phyloP scores from a whole-genome alignment of 2,329 filamentous ascomycete genomes.

The Fusarium pininemorale region DNA sequence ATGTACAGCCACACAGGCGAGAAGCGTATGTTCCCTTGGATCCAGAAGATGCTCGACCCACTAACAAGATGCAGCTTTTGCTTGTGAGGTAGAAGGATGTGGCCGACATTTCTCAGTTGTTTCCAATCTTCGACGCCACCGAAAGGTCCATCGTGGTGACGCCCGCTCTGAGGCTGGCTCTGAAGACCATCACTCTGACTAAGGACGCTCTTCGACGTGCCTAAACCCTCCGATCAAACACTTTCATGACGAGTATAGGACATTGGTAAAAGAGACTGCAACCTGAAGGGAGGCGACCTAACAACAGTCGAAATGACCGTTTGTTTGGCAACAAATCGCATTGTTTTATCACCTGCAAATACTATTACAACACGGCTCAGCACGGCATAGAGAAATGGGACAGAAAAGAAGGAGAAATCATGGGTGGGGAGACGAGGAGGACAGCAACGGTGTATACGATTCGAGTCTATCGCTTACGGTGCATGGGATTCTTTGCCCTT shows the following conservation, averaged over 20 bases:
- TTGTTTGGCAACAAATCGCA: conserved; percentile 26
- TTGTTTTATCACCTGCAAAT: conserved; percentile 37
- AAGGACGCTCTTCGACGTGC: conserved; percentile 29
- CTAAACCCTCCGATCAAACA: background rate
- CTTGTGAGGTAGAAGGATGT: conserved; percentile 93
- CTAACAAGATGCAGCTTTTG: conserved; percentile 72
- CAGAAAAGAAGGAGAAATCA: conserved; percentile 38
- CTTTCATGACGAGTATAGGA: conserved; percentile 10
- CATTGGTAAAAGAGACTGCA: background rate
- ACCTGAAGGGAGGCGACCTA: conserved; percentile 4
- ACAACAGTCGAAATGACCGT: conserved; percentile 10
- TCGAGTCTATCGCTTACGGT: conserved; percentile 43
- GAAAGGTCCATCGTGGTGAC: conserved; percentile 88
- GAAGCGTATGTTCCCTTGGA: conserved; percentile 77
- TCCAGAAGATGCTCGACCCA: background rate
- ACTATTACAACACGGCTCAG: conserved; percentile 39
- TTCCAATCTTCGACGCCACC: conserved; percentile 91
- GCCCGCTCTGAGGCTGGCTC: conserved; percentile 70
- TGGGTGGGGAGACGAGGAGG: conserved; percentile 20
- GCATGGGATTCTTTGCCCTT: conserved; percentile 28
- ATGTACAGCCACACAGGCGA: conserved; percentile 99
- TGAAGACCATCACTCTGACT: conserved; percentile 70
- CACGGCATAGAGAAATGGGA: conserved; percentile 43
- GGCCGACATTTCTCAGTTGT: conserved; percentile 97
- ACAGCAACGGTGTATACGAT: conserved; percentile 43